These are phyloP conservation scores for Aspergillus brasiliensis DNA, from an alignment of 2,329 filamentous ascomycete species.

Conservation along the genomic window DNA sequence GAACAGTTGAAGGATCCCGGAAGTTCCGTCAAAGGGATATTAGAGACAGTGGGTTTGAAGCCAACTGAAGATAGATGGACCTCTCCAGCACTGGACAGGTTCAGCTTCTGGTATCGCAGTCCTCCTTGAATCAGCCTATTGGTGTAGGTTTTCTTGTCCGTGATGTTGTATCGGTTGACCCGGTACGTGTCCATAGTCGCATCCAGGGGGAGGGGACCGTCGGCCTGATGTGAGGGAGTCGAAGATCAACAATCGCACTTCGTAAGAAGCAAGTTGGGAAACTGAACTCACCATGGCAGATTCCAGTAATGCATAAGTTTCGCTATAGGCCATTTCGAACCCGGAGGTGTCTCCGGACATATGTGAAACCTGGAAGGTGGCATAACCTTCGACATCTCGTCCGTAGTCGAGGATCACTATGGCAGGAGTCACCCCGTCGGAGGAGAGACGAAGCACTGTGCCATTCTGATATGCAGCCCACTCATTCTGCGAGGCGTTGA, in stretches of 20 bases:
- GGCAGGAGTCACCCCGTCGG: neutral
- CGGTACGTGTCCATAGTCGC: constrained; percentile 44
- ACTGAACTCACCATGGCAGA: constrained; percentile 12
- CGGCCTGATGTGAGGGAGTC: neutral
- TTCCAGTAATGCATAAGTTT: constrained; percentile 11
- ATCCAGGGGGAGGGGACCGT: constrained; percentile 36
- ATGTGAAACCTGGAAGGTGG: constrained; percentile 10
- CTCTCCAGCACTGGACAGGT: constrained; percentile 33
- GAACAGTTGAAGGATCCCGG: constrained; percentile 20
- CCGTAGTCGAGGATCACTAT: constrained; percentile 17
- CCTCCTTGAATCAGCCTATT: constrained; percentile 43
- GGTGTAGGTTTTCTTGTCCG: constrained; percentile 19
- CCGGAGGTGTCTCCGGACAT: constrained; percentile 11
- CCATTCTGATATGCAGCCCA: neutral
- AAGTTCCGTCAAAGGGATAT: neutral
- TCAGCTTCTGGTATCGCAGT: constrained; percentile 43
- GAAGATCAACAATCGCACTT: fast-evolving
- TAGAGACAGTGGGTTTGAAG: constrained; percentile 27
- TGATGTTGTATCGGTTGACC: constrained; percentile 40
- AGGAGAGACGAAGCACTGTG: neutral
- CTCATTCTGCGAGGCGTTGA: neutral
- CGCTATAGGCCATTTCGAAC: constrained; percentile 20
- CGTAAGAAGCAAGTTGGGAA: neutral
- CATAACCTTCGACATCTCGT: constrained; percentile 16
- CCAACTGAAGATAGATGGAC: constrained; percentile 32